A percentile compares a stretch with the other conserved stretches of the same genome.
Evolutionary conservation across 176 grass and related monocot species (phyloP).

Genomic region (Luzula sylvatica): DNA sequence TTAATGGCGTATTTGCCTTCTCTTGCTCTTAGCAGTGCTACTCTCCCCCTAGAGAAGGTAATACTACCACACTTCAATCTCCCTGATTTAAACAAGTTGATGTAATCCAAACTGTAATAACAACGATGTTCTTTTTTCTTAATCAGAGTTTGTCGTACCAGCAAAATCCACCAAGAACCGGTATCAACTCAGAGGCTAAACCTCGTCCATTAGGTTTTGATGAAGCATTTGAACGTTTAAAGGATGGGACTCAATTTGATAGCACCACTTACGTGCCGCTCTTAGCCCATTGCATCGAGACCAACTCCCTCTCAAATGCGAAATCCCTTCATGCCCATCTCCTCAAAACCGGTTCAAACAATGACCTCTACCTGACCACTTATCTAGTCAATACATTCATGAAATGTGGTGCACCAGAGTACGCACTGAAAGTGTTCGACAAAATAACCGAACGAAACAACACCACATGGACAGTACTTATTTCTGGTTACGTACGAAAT

Average conservation of each 20-base stretch:
- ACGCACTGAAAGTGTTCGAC: not conserved
- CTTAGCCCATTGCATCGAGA: not conserved
- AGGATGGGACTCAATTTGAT: not conserved
- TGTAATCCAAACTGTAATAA: not conserved
- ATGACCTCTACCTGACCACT: not conserved
- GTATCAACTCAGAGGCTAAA: not conserved
- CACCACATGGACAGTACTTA: not conserved
- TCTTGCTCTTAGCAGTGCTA: not conserved
- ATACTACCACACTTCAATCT: not conserved
- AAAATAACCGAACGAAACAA: not conserved
- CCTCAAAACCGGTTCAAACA: not conserved
- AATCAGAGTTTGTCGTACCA: not conserved
- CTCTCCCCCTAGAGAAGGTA: not conserved
- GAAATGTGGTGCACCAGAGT: not conserved
- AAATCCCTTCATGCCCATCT: not conserved
- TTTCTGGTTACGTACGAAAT: conserved; percentile 2
- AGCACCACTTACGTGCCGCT: conserved; percentile 1
- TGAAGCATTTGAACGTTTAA: not conserved
- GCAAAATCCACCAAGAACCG: not conserved
- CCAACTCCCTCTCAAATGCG: not conserved
- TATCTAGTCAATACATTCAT: conserved; percentile 2
- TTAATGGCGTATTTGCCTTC: conserved; percentile 12
- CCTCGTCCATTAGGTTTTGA: not conserved
- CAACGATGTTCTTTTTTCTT: not conserved
- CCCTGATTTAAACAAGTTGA: not conserved